A percentile compares a stretch with the other conserved stretches of the same genome.
Conservation (phyloP, 306 rosid genomes). For the Quercus mongolica region DNA sequence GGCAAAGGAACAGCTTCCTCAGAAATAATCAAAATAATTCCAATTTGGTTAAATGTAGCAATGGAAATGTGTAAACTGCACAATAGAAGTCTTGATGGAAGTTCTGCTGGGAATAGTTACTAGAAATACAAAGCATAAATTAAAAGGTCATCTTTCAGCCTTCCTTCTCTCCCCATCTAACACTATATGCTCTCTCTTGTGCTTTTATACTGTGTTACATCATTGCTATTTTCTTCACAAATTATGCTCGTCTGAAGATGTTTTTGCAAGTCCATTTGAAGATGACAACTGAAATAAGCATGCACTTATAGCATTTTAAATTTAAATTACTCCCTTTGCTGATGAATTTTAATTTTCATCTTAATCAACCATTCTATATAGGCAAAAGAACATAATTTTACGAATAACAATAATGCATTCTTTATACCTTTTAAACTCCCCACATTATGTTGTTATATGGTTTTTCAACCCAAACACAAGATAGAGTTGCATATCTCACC, state of each 20-base stretch:
- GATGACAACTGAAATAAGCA: not conserved
- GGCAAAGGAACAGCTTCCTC: not conserved
- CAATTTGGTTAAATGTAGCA: not conserved
- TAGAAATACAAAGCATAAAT: not conserved
- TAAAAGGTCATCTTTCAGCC: not conserved
- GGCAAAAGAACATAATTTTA: not conserved
- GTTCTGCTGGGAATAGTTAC: not conserved
- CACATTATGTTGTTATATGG: not conserved
- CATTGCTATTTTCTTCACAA: not conserved
- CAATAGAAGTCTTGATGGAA: no score
- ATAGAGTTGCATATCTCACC: conserved; percentile 30
- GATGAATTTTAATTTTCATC: not conserved
- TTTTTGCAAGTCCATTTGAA: not conserved
- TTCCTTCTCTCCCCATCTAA: no score
- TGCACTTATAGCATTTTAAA: not conserved
- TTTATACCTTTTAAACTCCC: not conserved
- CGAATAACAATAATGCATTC: not conserved
- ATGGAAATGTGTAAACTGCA: not conserved
- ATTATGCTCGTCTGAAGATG: not conserved
- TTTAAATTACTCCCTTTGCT: no score
- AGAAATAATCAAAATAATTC: not conserved
- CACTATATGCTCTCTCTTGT: not conserved
- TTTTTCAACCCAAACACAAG: not conserved
- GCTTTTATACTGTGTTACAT: not conserved
- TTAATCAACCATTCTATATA: not conserved